Conservation (phyloP, 2,329 filamentous ascomycete species). For the Diaporthe ampelina region DNA sequence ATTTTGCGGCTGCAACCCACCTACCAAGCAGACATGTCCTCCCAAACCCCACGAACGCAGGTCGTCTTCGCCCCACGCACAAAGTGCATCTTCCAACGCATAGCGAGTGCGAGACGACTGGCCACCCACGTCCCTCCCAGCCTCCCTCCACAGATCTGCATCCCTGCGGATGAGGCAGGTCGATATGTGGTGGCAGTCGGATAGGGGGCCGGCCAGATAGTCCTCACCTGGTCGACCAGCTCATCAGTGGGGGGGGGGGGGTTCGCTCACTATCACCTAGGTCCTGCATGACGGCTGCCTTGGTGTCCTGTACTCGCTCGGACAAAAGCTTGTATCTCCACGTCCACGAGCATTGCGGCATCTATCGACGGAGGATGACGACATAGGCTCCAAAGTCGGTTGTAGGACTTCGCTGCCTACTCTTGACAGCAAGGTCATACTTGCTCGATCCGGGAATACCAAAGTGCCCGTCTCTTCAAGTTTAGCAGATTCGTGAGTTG, state of each 20-base stretch:
- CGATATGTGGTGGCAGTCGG: background rate
- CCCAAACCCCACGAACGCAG: background rate
- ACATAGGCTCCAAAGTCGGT: no score
- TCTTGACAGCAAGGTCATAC: constrained; percentile 16
- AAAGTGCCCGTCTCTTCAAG: background rate
- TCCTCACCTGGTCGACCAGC: constrained; percentile 11
- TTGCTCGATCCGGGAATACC: background rate
- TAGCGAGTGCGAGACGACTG: constrained; percentile 30
- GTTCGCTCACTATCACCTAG: background rate
- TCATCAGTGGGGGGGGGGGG: constrained; percentile 15
- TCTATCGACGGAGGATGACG: background rate
- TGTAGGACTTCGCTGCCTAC: background rate
- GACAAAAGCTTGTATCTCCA: constrained; percentile 20
- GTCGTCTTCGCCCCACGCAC: background rate
- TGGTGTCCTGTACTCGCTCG: background rate
- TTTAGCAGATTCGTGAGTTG: background rate
- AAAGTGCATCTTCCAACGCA: background rate
- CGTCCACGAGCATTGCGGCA: constrained; percentile 6
- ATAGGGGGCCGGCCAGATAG: background rate
- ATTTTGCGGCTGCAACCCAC: constrained; percentile 13
- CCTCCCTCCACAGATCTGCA: constrained; percentile 17
- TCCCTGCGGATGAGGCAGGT: constrained; percentile 21
- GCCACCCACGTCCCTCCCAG: background rate
- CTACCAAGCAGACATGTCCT: background rate
- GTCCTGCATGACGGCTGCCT: background rate